Evolutionary conservation across 2,329 filamentous ascomycete genomes (phyloP).

Genomic region (Beauveria australis): DNA sequence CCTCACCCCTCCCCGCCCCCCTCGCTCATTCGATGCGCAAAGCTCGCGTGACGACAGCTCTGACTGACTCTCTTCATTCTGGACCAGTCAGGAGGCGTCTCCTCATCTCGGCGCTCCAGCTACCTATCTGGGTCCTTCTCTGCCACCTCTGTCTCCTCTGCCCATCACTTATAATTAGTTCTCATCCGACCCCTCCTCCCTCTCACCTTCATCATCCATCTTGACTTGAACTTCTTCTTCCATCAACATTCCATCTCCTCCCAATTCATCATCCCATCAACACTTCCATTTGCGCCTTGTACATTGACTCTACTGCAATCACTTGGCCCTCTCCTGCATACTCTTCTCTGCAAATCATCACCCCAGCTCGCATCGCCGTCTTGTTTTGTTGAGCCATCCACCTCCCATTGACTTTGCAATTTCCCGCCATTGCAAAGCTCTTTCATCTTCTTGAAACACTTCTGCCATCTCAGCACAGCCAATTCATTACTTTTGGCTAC

Average conservation of each 20-base stretch:
- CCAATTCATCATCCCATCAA: constrained; percentile 10
- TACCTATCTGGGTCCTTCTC: not conserved
- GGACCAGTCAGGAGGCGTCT: not conserved
- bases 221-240: not conserved
- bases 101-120: not conserved
- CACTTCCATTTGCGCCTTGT: not conserved
- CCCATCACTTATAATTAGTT: constrained; percentile 11
- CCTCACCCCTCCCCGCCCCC: not conserved
- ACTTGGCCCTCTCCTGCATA: not conserved
- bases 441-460: not conserved
- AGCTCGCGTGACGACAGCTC: constrained; percentile 11
- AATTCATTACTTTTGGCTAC: not conserved
- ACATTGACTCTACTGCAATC: not conserved
- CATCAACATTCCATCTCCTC: constrained; percentile 12
- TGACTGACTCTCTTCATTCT: constrained; percentile 1
- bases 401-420: not conserved
- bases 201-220: constrained; percentile 7
- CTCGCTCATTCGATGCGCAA: not conserved
- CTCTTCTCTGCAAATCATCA: not conserved
- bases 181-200: constrained; percentile 8
- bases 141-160: not conserved
- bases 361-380: not conserved
- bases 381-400: not conserved
- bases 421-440: not conserved
- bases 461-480: not conserved